phyloP scores from a whole-genome alignment of 2,329 filamentous ascomycete species.

The Aspergillus cejpii region DNA sequence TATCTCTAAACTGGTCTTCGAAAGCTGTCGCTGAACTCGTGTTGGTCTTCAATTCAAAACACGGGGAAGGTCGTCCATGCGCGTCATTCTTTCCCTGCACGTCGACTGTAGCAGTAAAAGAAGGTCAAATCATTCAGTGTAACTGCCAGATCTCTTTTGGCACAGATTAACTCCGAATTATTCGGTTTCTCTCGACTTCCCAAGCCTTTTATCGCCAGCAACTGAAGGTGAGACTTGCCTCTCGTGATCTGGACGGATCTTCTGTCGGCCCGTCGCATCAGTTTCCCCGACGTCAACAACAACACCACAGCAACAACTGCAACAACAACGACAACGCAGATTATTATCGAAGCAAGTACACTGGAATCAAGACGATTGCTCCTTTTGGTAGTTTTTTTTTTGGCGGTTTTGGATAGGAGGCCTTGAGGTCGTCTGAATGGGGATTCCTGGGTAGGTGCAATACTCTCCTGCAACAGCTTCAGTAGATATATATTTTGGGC shows the following conservation, averaged over 20 bases:
- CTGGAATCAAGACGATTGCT: background rate
- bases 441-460: constrained; percentile 40
- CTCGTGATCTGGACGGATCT: constrained; percentile 25
- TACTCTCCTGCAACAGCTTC: background rate
- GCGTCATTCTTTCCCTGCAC: constrained; percentile 10
- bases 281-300: constrained; percentile 24
- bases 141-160: no score
- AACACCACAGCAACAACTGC: constrained; percentile 3
- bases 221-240: background rate
- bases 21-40: background rate
- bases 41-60: constrained; percentile 6
- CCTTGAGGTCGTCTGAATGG: constrained; percentile 27
- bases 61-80: constrained; percentile 8
- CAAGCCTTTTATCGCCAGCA: background rate
- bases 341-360: background rate
- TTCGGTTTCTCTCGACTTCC: background rate
- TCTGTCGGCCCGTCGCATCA: constrained; percentile 29
- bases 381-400: constrained; percentile 1
- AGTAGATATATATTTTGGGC: constrained; percentile 9
- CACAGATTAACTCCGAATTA: background rate
- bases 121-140: constrained; percentile 7
- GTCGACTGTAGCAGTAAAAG: background rate
- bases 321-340: no score
- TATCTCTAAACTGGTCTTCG: background rate
- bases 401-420: constrained; percentile 1